Percentiles rank a stretch among this genome's conserved stretches.
These are phyloP conservation scores for Starmerella bombicola DNA, from an alignment of 805 yeast species.

Conservation along the genomic window DNA sequence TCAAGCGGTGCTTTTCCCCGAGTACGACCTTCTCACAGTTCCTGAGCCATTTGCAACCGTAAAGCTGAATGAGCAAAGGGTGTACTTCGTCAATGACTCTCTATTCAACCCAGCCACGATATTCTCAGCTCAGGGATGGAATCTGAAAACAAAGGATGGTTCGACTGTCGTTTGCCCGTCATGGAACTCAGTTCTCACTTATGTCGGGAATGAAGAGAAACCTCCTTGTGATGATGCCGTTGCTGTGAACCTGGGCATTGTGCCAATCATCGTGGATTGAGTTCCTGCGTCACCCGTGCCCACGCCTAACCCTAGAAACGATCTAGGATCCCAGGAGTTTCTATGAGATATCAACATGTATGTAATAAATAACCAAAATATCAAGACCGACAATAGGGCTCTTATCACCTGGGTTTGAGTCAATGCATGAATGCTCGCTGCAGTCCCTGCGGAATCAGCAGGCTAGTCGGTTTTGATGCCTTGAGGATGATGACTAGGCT, in stretches of 20 bases:
- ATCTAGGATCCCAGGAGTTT: no score
- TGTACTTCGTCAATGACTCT: slow-evolving; percentile 20
- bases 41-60: slow-evolving; percentile 24
- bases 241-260: slow-evolving; percentile 18
- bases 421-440: no score
- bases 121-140: slow-evolving; percentile 16
- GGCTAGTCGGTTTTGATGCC: no score
- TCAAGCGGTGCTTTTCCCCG: slow-evolving; percentile 21
- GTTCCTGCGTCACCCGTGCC: background rate
- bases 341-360: no score
- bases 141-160: slow-evolving; percentile 12
- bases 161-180: slow-evolving; percentile 22
- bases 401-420: no score
- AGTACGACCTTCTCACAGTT: slow-evolving; percentile 22
- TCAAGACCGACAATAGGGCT: no score
- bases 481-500: no score
- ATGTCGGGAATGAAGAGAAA: slow-evolving; percentile 10
- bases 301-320: no score
- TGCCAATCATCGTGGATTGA: slow-evolving; percentile 12
- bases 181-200: slow-evolving; percentile 20
- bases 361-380: no score
- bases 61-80: slow-evolving; percentile 19
- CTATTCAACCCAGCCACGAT: slow-evolving; percentile 21
- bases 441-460: no score
- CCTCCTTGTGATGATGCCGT: slow-evolving; percentile 21